phyloP scores from a whole-genome alignment of 495 filamentous ascomycete species.

The Bathelium albidoporum region DNA sequence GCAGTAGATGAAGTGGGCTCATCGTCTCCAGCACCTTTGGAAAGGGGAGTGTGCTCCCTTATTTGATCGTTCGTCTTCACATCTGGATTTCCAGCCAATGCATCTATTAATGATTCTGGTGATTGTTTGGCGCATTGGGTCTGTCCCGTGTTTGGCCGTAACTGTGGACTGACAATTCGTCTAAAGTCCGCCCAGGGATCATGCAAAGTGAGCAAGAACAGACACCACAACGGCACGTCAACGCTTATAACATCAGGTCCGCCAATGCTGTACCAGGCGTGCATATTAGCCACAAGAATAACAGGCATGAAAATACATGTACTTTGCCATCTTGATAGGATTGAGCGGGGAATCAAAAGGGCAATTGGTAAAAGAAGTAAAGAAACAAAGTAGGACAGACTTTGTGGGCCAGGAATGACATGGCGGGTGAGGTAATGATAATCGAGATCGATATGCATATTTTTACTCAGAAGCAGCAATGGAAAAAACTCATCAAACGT shows the following conservation, averaged over 20 bases:
- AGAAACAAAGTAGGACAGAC: constrained; percentile 14
- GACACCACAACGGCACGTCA: constrained; percentile 9
- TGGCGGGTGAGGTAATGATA: constrained; percentile 15
- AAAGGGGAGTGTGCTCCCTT: background rate
- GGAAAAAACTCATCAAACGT: background rate
- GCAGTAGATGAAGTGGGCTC: background rate
- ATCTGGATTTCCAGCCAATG: background rate
- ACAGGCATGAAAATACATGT: constrained; percentile 13
- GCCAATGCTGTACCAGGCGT: constrained; percentile 14
- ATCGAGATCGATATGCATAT: background rate
- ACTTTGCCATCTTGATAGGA: constrained; percentile 16
- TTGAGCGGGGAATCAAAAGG: constrained; percentile 11
- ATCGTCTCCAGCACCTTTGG: background rate
- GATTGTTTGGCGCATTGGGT: background rate
- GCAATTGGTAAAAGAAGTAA: constrained; percentile 15
- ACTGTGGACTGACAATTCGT: background rate
- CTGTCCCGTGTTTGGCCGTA: background rate
- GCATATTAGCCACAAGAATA: constrained; percentile 5
- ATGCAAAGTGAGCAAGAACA: constrained; percentile 11
- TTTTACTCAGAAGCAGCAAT: background rate
- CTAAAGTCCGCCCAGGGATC: constrained; percentile 17
- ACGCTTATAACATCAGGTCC: constrained; percentile 20
- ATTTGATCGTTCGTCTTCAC: background rate
- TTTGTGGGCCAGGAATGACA: constrained; percentile 14
- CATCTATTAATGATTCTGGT: background rate